Base-by-base conservation (phyloP, 495 filamentous ascomycete genomes). In the Staphylotrichum longicolle region DNA sequence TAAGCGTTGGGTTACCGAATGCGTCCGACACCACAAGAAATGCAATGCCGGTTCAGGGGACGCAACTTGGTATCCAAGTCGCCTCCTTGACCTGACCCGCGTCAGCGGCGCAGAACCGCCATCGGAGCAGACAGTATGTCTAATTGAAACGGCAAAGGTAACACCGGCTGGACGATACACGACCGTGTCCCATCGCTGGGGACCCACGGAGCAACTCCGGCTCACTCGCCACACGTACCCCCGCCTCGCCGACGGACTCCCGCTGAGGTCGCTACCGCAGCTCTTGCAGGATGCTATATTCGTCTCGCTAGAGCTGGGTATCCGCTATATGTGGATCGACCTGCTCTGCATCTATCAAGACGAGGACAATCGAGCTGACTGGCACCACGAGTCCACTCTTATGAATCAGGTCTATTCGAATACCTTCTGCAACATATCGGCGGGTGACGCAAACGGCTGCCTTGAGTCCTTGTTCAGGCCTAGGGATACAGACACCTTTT, bases 321-420 rank as follows among this genome's bases (percentile, higher is more conserved):
- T 66, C 5, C 42, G 32, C 11, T 70, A 70, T 42, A 30, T 70
- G 1, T 70, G 68, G 68, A 70, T 70, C 27, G 68, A 70, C 46
- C 32, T 61, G 0, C 53, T 68, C 5, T 73, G 69, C 62, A 73
- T 71, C 44, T 27, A 69, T 20, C 64, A 71, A 27, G 61, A 64
- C 27, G n/a, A 44, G 4, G 50, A 32, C 0, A 12, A 48, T 7
- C 44, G 30, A 9, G 48, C 8, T 3, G 77, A 79, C 62, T 80
- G 71, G 68, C 10, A 63, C 2, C 20, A 14, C 7, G 78, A 80
- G 53, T 60, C 75, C 2, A 42, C 46, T 20, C 52, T n/a, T 5
- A 80, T 80, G 76, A 61, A 63, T 30, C 47, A 60, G 3, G 68
- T 77, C 32, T 79, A 76, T 52, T 61, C 60, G 7, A 51, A 63